These are phyloP conservation scores for Parastagonospora avenae DNA, from an alignment of 2,329 filamentous ascomycete genomes.

Conservation along the genomic window DNA sequence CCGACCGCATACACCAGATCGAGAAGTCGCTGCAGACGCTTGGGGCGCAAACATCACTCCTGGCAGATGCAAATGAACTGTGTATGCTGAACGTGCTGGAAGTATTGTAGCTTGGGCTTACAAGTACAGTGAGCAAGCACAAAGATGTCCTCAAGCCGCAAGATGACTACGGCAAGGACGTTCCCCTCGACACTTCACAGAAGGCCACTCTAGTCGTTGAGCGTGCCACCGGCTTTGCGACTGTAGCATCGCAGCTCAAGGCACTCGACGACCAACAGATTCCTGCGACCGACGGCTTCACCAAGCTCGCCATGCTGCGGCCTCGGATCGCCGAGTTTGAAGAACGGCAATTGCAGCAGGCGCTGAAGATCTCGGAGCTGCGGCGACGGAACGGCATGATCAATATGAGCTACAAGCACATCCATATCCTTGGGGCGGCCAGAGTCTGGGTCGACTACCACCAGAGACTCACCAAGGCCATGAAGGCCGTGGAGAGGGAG, in stretches of 20 bases:
- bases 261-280: slow-evolving; percentile 52
- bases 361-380: slow-evolving; percentile 66
- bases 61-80: slow-evolving; percentile 49
- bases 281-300: slow-evolving; percentile 51
- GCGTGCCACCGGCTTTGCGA: slow-evolving; percentile 50
- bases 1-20: slow-evolving; percentile 44
- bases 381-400: slow-evolving; percentile 65
- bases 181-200: slow-evolving; percentile 27
- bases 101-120: slow-evolving; percentile 14
- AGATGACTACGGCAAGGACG: slow-evolving; percentile 17
- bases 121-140: slow-evolving; percentile 43
- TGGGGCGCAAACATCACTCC: slow-evolving; percentile 45
- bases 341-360: slow-evolving; percentile 65
- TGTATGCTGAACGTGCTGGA: slow-evolving; percentile 17
- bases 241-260: slow-evolving; percentile 50
- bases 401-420: slow-evolving; percentile 70
- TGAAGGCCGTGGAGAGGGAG: slow-evolving; percentile 67
- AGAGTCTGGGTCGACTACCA: slow-evolving; percentile 75
- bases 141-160: slow-evolving; percentile 45
- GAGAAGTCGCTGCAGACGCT: slow-evolving; percentile 47
- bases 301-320: slow-evolving; percentile 62
- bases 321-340: slow-evolving; percentile 68
- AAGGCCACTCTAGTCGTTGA: slow-evolving; percentile 50
- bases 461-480: slow-evolving; percentile 67
- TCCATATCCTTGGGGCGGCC: slow-evolving; percentile 69